Evolutionary conservation across 129 eudicot genomes (phyloP).

Genomic region (Gnaphalium uliginosum): DNA sequence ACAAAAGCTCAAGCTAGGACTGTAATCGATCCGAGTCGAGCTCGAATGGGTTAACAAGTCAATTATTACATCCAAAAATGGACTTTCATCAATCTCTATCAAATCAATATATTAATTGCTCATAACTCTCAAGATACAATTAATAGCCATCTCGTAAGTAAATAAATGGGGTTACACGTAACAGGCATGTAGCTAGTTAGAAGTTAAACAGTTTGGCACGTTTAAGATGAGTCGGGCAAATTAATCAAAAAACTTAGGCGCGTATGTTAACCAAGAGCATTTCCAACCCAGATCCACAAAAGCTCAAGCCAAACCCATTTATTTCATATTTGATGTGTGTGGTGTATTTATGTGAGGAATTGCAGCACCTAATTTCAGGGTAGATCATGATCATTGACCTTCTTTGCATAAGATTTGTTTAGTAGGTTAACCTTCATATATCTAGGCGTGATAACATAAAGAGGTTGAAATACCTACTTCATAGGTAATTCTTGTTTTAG

Average conservation of each 20-base stretch:
- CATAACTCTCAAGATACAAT: neutral
- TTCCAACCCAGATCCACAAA: too few species aligned
- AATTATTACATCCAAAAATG: neutral
- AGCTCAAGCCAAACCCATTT: neutral
- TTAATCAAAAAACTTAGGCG: neutral
- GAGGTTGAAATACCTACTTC: too few species aligned
- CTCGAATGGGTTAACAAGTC: neutral
- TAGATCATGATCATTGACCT: too few species aligned
- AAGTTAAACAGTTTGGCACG: neutral
- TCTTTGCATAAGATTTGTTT: too few species aligned
- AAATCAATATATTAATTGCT: neutral
- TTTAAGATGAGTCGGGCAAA: neutral
- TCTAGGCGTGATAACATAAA: too few species aligned
- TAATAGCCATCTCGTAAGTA: neutral
- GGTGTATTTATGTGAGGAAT: too few species aligned
- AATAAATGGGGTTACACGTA: neutral
- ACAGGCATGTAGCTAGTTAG: neutral
- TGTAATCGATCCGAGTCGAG: too few species aligned
- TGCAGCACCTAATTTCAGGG: too few species aligned
- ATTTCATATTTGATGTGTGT: too few species aligned
- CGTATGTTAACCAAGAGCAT: neutral
- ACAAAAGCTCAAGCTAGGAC: too few species aligned
- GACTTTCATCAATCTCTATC: neutral
- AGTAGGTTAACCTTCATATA: too few species aligned
- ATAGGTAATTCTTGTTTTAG: too few species aligned